Evolutionary conservation across 2,329 filamentous ascomycete species (phyloP), one percentile per base, ranked within the genome.

Genomic region (Teratosphaeria nubilosa): DNA sequence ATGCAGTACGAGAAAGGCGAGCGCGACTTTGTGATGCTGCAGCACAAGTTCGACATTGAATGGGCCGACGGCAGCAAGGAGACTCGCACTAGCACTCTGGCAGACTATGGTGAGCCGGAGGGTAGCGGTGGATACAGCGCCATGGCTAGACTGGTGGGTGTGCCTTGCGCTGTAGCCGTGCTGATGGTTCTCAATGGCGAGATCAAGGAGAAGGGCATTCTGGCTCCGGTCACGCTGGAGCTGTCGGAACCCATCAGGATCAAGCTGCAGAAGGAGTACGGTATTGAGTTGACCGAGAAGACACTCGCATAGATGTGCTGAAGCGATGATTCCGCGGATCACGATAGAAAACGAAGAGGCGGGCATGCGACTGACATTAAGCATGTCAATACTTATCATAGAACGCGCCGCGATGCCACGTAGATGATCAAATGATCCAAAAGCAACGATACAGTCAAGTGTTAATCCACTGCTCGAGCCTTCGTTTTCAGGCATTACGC

Each of bases 1-100:
- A 95, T 95, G 89, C 83, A 88, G 75, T 96, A 86, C 74, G 87
- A 83, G 69, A 79, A 87, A 67, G 86, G 82, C 61, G 90, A 96
- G 83, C 86, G 91, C 60, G 91, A 95, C 74, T 78, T 95, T 64
- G 88, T 94, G 58, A 80, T 83, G 76, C 81, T 90, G 32, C 87
- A 90, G 77, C 87, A 90, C 78, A 86, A 84, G 77, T 95, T 95
- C 73, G 85, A 86, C 72, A 89, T 95, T 65, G 88, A 94, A 80
- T 79, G 87, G 75, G 85, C 86, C 75, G 87, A 94, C 71, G 90
- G 90, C 68, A 82, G 77, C 71, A 83, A 82, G 73, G 85, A 95
- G 78, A 90, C 85, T 51, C 80, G 86, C 63, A 91, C 88, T 25
- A 90, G 86, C 50, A 96, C 91, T 1, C 82, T 96, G 16, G 81